Percentiles rank a stretch among this genome's conserved stretches.
These are phyloP conservation scores for Wickerhamiella sorbophila DNA, from an alignment of 805 yeast genomes.

Conservation along the genomic window DNA sequence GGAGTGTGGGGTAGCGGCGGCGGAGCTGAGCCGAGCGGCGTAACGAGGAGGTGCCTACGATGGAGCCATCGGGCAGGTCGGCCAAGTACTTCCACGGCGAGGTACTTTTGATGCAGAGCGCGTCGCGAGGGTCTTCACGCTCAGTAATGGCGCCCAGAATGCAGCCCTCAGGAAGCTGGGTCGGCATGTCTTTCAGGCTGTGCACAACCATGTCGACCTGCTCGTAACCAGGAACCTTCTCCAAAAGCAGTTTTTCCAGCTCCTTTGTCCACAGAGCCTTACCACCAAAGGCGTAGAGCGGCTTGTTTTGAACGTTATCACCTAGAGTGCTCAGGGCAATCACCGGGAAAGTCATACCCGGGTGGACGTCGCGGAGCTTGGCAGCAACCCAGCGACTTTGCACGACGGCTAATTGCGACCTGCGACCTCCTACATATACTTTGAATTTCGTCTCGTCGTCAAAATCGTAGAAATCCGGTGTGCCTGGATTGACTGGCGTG, in stretches of 20 bases:
- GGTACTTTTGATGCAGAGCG: constrained; percentile 56
- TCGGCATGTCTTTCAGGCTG: constrained; percentile 84
- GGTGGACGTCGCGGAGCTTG: constrained; percentile 42
- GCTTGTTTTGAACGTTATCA: constrained; percentile 71
- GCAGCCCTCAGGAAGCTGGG: constrained; percentile 76
- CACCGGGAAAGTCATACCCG: constrained; percentile 57
- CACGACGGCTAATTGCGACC: constrained; percentile 71
- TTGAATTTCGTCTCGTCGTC: constrained; percentile 17
- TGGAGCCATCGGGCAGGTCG: constrained; percentile 72
- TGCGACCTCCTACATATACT: constrained; percentile 62
- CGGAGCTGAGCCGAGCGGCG: constrained; percentile 85
- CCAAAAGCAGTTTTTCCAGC: constrained; percentile 59
- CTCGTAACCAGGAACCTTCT: constrained; percentile 45
- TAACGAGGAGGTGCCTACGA: constrained; percentile 90
- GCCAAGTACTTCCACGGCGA: constrained; percentile 48
- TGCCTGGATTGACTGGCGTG: constrained; percentile 15
- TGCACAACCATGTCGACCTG: constrained; percentile 83
- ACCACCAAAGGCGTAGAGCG: constrained; percentile 90
- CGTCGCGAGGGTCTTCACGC: constrained; percentile 91
- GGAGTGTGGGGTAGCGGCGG: constrained; percentile 60
- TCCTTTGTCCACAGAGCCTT: constrained; percentile 95
- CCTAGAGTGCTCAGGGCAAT: constrained; percentile 77
- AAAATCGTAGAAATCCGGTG: constrained; percentile 20
- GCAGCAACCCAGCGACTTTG: constrained; percentile 67
- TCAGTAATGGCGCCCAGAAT: constrained; percentile 74